These are phyloP conservation scores for Camellia lanceoleosa DNA, from an alignment of 148 eudicot genomes.

Conservation along the genomic window DNA sequence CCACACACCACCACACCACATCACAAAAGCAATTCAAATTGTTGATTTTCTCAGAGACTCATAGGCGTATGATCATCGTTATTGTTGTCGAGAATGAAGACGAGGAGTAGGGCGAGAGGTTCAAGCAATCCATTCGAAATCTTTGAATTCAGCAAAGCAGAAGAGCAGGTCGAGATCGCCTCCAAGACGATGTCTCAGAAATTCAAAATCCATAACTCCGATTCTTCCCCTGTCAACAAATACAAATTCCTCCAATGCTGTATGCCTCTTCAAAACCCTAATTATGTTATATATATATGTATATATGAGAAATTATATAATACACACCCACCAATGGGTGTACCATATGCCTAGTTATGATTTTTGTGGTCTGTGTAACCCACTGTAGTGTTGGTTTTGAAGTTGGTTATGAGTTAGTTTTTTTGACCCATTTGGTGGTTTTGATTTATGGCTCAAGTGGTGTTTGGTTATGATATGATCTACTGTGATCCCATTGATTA, in stretches of 20 bases:
- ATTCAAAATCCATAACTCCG: conserved; percentile 32
- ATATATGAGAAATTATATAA: not conserved
- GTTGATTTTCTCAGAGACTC: no score
- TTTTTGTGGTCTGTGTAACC: not conserved
- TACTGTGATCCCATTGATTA: no score
- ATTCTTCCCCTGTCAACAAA: conserved; percentile 18
- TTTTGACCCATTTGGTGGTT: no score
- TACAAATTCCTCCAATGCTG: conserved; percentile 31
- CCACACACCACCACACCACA: no score
- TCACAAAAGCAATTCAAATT: no score
- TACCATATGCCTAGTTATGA: no score
- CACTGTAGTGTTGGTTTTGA: not conserved
- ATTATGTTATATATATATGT: not conserved
- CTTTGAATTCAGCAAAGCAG: conserved; percentile 46
- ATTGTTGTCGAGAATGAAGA: not conserved
- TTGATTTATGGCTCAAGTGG: no score
- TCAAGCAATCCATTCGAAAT: conserved; percentile 22
- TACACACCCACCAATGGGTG: no score
- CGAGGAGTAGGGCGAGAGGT: conserved; percentile 5
- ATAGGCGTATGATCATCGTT: no score
- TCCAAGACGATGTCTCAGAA: conserved; percentile 19
- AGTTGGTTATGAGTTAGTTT: not conserved
- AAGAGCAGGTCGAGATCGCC: conserved; percentile 23
- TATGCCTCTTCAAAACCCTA: conserved; percentile 7
- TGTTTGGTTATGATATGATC: no score